Evolutionary conservation across 2,329 filamentous ascomycete genomes (phyloP).

Genomic region (Cordyceps pruinosa): DNA sequence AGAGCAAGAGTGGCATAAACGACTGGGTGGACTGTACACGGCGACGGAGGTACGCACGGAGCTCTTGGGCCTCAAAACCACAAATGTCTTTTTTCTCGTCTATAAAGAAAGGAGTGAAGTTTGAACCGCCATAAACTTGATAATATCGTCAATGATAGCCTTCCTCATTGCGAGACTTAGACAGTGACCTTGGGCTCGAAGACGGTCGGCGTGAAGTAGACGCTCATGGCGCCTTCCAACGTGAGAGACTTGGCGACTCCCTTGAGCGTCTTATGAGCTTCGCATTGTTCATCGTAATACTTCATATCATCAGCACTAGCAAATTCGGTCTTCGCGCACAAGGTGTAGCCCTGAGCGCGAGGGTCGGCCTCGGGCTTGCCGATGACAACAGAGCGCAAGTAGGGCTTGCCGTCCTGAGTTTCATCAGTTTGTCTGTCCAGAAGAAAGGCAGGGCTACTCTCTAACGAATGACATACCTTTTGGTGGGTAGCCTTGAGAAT

Average conservation of each 20-base stretch:
- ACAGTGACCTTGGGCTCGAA: constrained; percentile 16
- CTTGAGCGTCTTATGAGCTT: constrained; percentile 38
- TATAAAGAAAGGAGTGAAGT: no score
- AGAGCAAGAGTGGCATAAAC: neutral
- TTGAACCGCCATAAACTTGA: neutral
- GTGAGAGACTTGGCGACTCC: constrained; percentile 25
- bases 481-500: constrained; percentile 32
- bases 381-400: constrained; percentile 54
- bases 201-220: constrained; percentile 33
- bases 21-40: neutral
- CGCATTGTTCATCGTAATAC: constrained; percentile 55
- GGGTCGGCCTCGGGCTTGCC: constrained; percentile 49
- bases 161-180: neutral
- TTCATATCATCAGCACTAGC: constrained; percentile 59
- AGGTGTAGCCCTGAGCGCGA: constrained; percentile 58
- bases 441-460: neutral
- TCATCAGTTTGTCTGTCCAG: neutral
- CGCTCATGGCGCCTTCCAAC: constrained; percentile 32
- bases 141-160: neutral
- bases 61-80: neutral
- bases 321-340: constrained; percentile 58
- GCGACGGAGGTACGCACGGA: neutral
- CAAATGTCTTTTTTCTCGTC: no score
- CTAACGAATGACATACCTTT: constrained; percentile 31
- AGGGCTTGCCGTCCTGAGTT: constrained; percentile 61